phyloP scores from a whole-genome alignment of 1,284 basidiomycete genomes.

The Irpex sp. region DNA sequence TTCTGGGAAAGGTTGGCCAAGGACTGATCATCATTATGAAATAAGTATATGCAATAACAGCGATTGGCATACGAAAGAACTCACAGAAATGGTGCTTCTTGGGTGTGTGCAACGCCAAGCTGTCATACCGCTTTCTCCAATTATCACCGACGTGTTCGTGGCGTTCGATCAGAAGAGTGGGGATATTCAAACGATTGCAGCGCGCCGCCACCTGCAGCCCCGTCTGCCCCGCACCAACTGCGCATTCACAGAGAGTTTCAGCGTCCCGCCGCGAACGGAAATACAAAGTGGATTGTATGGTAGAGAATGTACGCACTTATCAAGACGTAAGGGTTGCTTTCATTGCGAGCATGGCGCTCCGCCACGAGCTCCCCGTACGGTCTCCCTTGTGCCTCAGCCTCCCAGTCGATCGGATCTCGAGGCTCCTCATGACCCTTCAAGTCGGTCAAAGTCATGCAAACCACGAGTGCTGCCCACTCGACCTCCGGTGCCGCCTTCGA shows the following conservation, averaged over 20 bases:
- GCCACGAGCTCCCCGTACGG: not conserved
- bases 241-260: slow-evolving; percentile 17
- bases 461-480: slow-evolving; percentile 23
- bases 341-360: not conserved
- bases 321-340: slow-evolving; percentile 4
- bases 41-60: not conserved
- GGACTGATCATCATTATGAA: slow-evolving; percentile 26
- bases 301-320: not conserved
- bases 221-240: slow-evolving; percentile 57
- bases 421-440: slow-evolving; percentile 30
- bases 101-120: slow-evolving; percentile 49
- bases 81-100: slow-evolving; percentile 31
- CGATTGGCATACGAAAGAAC: slow-evolving; percentile 3
- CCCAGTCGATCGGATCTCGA: slow-evolving; percentile 10
- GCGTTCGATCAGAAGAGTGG: slow-evolving; percentile 46
- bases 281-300: not conserved
- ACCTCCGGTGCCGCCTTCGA: slow-evolving; percentile 12
- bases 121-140: slow-evolving; percentile 51
- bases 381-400: not conserved
- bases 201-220: slow-evolving; percentile 55
- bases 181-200: slow-evolving; percentile 45
- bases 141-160: slow-evolving; percentile 45
- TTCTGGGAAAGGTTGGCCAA: slow-evolving; percentile 29
- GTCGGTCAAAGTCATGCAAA: slow-evolving; percentile 26
- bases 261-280: not conserved